Base-by-base conservation (phyloP, 805 yeast species). In the Pichia sporocuriosa region DNA sequence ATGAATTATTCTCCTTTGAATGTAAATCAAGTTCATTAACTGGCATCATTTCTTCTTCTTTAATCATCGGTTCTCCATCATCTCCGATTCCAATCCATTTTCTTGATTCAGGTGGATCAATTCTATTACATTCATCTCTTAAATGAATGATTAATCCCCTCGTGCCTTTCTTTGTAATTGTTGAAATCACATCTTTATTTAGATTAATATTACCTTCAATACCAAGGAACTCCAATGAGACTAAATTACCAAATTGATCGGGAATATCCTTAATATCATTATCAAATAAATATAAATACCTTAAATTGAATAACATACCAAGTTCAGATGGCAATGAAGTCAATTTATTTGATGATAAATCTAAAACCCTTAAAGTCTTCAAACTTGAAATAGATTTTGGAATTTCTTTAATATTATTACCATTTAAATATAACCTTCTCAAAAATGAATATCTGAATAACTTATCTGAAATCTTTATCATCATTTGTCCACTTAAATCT, bases 401-500 rank as follows among this genome's bases (percentile, higher is more conserved):
- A 20, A 93, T 54, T 3, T 59, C 45, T 9, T 75, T 73, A 50
- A 93, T 69, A 52, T 80, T 80, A 61, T 94, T 93, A 56, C 95
- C 95, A 63, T 83, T 87, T 52, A 93, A 66, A 60, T 84, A 93
- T 41, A 93, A 68, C 47, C 90, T 81, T 57, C 90, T 93, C 54
- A 93, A 72, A 54, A 93, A 93, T 46, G 75, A 73, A 62, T 88
- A 93, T 35, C 79, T 76, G 69, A 87, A 87, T 35, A 93, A 63
- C 52, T 79, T 79, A 17, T 82, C 75, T n/a, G 86, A 75, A 24
- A 90, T 51, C 43, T 76, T 73, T 47, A 77, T 68, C 39, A 93
- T 69, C 26, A 90, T 85, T 62, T 93, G 95, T 45, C 96, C 96
- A 49, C 94, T 79, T 50, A 90, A 68, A 65, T 93, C 99, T 50